Percentiles rank a stretch among this genome's conserved stretches.
These are phyloP conservation scores for Ampelocalamus luodianensis DNA, from an alignment of 176 grass and related monocot species.

Conservation along the genomic window DNA sequence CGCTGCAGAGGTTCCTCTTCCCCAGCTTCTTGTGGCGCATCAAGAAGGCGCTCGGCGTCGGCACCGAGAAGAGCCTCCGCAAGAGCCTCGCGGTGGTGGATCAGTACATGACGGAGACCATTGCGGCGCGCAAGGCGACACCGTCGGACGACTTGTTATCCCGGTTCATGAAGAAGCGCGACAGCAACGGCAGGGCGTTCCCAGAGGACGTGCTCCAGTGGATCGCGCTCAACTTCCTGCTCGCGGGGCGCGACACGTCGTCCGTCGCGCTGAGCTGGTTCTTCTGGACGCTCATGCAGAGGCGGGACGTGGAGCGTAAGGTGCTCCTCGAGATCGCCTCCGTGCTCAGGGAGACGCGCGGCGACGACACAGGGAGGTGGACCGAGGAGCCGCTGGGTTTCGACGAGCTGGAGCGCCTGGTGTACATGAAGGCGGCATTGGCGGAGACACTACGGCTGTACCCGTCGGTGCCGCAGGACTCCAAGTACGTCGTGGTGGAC, in stretches of 20 bases:
- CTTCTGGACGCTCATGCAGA: conserved; percentile 83
- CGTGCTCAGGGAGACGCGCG: conserved; percentile 73
- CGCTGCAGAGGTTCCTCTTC: conserved; percentile 81
- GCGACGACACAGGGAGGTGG: conserved; percentile 66
- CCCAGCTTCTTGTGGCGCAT: conserved; percentile 81
- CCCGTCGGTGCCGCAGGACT: conserved; percentile 91
- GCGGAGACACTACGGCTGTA: conserved; percentile 86
- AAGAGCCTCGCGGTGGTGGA: conserved; percentile 83
- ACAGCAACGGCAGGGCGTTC: conserved; percentile 69
- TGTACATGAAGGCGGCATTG: conserved; percentile 86
- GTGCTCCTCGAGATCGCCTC: conserved; percentile 70
- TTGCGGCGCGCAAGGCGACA: conserved; percentile 65
- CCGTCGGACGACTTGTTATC: conserved; percentile 91
- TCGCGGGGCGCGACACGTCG: conserved; percentile 92
- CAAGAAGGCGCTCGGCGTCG: conserved; percentile 82
- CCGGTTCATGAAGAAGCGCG: conserved; percentile 88
- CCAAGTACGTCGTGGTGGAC: conserved; percentile 87
- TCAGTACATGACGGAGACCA: conserved; percentile 75
- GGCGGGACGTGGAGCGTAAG: conserved; percentile 71
- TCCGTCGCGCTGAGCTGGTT: conserved; percentile 98
- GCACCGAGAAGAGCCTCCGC: conserved; percentile 72
- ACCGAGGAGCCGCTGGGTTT: conserved; percentile 68
- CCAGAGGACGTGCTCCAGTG: conserved; percentile 83
- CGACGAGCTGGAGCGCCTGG: conserved; percentile 85
- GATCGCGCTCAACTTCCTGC: conserved; percentile 95